A percentile compares a stretch with the other conserved stretches of the same genome.
These are phyloP conservation scores for Stephania yunnanensis DNA, from an alignment of 164 flowering plant species.

Conservation along the genomic window DNA sequence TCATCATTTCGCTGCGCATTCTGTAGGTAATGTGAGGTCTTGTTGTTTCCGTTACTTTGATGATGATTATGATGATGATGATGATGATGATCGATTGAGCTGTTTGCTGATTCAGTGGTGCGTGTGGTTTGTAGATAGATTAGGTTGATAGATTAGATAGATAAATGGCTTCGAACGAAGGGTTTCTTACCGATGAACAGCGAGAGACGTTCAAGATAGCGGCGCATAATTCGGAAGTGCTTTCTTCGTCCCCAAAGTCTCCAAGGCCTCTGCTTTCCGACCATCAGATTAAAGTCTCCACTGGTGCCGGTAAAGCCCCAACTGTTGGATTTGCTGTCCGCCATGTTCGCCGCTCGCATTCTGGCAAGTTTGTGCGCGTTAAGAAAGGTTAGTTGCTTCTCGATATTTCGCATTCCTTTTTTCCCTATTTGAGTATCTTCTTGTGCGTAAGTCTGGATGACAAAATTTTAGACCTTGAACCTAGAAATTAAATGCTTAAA, in stretches of 20 bases:
- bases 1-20: background rate
- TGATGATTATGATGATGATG: no score
- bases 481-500: background rate
- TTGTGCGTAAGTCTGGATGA: no score
- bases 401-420: background rate
- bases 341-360: conserved; percentile 79
- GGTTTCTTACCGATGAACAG: conserved; percentile 86
- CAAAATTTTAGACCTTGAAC: background rate
- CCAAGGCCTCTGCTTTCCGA: conserved; percentile 48
- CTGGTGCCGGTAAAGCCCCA: conserved; percentile 50
- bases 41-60: background rate
- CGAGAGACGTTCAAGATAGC: conserved; percentile 56
- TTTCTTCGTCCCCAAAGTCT: conserved; percentile 67
- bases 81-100: no score
- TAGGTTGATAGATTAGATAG: background rate
- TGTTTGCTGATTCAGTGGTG: background rate
- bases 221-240: conserved; percentile 4
- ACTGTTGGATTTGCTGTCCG: conserved; percentile 50
- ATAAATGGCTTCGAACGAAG: conserved; percentile 71
- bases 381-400: conserved; percentile 68
- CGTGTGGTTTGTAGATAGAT: background rate
- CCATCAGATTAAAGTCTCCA: conserved; percentile 49
- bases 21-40: background rate
- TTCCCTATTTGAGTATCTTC: background rate
- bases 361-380: conserved; percentile 66